Percentiles rank a stretch among this genome's conserved stretches.
phyloP scores from a whole-genome alignment of 1,284 basidiomycete genomes.

The Ganoderma multipileum region DNA sequence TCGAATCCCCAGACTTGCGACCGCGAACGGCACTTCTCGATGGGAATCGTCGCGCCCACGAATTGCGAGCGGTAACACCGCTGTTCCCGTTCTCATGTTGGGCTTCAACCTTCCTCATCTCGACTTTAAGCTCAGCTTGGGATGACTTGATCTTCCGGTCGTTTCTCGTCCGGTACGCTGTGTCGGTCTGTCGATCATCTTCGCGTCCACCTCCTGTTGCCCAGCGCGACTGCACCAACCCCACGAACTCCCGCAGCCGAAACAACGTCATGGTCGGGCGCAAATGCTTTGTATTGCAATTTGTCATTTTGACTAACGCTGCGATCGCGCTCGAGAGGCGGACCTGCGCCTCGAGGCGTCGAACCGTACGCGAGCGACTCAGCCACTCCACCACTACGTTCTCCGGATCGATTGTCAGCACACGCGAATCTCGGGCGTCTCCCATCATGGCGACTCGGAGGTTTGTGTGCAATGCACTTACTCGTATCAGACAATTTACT shows the following conservation, averaged over 20 bases:
- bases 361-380: neutral
- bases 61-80: neutral
- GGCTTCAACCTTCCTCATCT: neutral
- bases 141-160: neutral
- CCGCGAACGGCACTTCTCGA: neutral
- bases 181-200: neutral
- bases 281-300: conserved; percentile 1
- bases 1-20: neutral
- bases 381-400: neutral
- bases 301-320: conserved; percentile 8
- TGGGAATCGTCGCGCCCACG: neutral
- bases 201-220: neutral
- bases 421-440: neutral
- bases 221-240: neutral
- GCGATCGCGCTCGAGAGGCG: neutral
- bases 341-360: neutral
- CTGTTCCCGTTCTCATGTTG: neutral
- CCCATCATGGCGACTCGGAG: neutral
- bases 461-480: neutral
- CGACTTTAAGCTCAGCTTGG: neutral
- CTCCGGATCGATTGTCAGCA: neutral
- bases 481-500: neutral
- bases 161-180: neutral
- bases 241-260: neutral
- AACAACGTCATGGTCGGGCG: neutral